Conservation (phyloP, 768 basidiomycete species). For the Dentipellis fragilis region DNA sequence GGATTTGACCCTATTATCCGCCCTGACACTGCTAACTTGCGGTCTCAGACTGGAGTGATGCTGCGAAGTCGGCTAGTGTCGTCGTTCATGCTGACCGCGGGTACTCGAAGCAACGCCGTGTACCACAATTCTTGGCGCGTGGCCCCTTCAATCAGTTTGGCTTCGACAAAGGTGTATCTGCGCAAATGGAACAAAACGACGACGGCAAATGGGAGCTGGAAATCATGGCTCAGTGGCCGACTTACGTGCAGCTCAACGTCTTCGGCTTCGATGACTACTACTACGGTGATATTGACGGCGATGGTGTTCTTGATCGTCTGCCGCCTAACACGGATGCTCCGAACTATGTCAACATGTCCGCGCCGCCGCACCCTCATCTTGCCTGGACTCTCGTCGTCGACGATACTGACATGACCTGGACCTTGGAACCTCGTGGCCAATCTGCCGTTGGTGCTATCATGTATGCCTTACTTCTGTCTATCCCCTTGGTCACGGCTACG, state of each 20-base stretch:
- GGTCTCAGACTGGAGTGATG: slow-evolving; percentile 64
- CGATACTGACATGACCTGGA: slow-evolving; percentile 70
- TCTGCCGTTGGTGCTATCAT: slow-evolving; percentile 76
- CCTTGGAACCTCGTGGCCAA: slow-evolving; percentile 72
- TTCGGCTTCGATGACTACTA: slow-evolving; percentile 88
- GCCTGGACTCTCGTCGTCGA: slow-evolving; percentile 81
- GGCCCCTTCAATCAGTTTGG: slow-evolving; percentile 92
- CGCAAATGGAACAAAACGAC: slow-evolving; percentile 53
- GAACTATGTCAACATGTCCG: slow-evolving; percentile 87
- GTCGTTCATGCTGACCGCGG: slow-evolving; percentile 72
- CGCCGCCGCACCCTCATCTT: slow-evolving; percentile 79
- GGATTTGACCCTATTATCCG: slow-evolving; percentile 18
- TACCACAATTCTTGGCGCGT: slow-evolving; percentile 80
- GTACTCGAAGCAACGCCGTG: slow-evolving; percentile 55
- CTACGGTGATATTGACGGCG: slow-evolving; percentile 84
- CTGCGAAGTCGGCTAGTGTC: slow-evolving; percentile 48
- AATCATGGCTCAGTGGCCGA: slow-evolving; percentile 87
- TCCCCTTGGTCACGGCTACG: slow-evolving; percentile 78
- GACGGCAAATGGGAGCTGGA: slow-evolving; percentile 77
- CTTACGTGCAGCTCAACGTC: slow-evolving; percentile 83
- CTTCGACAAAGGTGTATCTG: slow-evolving; percentile 71
- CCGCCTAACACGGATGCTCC: slow-evolving; percentile 81
- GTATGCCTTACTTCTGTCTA: slow-evolving; percentile 72
- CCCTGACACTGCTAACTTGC: background rate
- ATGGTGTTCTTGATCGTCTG: slow-evolving; percentile 82